A percentile compares a stretch with the other conserved stretches of the same genome.
Conservation (phyloP, 2,329 filamentous ascomycete species). For the Penicillium sp. region DNA sequence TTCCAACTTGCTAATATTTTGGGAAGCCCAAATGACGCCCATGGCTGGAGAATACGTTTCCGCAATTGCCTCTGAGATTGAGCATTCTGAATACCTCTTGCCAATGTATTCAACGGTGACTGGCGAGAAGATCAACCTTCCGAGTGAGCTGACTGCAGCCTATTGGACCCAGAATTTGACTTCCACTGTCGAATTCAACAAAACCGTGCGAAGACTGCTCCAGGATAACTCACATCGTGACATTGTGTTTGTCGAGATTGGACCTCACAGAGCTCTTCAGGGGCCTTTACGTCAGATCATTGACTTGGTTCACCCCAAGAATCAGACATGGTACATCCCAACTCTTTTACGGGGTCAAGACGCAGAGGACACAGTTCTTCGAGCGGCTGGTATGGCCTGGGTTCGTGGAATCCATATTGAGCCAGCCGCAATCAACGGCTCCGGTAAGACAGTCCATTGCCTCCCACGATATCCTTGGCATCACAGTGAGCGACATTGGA, state of each 20-base stretch:
- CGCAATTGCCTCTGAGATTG: background rate
- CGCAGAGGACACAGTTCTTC: background rate
- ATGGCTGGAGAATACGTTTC: background rate
- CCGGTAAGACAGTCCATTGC: background rate
- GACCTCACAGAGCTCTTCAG: conserved; percentile 32
- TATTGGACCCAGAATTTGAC: conserved; percentile 22
- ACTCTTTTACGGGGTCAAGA: conserved; percentile 4
- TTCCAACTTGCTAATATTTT: background rate
- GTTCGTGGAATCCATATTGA: background rate
- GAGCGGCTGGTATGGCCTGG: background rate
- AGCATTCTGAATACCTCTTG: background rate
- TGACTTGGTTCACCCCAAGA: background rate
- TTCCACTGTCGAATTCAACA: conserved; percentile 16
- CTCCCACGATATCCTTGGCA: conserved; percentile 25
- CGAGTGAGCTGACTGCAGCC: background rate
- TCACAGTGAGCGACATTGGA: background rate
- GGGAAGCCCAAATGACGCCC: too few species aligned
- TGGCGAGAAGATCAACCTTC: background rate
- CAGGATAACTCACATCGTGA: background rate
- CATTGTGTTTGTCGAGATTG: conserved; percentile 25
- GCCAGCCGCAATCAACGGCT: background rate
- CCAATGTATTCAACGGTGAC: conserved; percentile 5
- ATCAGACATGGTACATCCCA: conserved; percentile 4
- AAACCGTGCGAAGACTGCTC: conserved; percentile 10
- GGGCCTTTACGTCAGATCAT: conserved; percentile 25